Percentiles rank a stretch among this genome's conserved stretches.
Conservation (phyloP, 2,329 filamentous ascomycete genomes). For the Coccinonectria pachysandricola region DNA sequence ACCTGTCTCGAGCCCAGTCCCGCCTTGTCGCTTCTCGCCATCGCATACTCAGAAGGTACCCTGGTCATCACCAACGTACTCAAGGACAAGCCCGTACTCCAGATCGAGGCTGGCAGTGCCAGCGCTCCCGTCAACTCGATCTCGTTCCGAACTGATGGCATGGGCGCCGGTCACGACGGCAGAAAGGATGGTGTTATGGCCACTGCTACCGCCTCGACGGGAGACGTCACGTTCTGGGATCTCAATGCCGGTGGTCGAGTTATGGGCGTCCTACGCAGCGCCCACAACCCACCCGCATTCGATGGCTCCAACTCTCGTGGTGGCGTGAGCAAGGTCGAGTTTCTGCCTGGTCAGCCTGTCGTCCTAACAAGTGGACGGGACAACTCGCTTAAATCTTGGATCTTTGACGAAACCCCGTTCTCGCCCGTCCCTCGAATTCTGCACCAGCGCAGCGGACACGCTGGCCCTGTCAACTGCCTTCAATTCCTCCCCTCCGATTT, state of each 20-base stretch:
- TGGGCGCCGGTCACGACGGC: constrained; percentile 81
- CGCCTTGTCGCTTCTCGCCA: constrained; percentile 73
- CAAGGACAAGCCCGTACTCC: constrained; percentile 62
- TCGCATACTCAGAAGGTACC: constrained; percentile 73
- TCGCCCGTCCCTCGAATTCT: constrained; percentile 76
- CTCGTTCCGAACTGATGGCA: constrained; percentile 79
- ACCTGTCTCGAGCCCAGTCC: constrained; percentile 79
- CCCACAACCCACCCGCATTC: constrained; percentile 65
- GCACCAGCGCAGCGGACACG: constrained; percentile 80
- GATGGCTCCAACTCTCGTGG: constrained; percentile 50
- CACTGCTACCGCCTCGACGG: constrained; percentile 66
- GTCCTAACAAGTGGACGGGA: constrained; percentile 84
- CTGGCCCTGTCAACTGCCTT: constrained; percentile 71
- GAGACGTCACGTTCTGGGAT: constrained; percentile 95
- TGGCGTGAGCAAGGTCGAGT: constrained; percentile 80
- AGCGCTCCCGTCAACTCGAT: constrained; percentile 67
- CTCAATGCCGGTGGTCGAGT: constrained; percentile 80
- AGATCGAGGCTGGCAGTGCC: constrained; percentile 54
- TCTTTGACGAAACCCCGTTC: constrained; percentile 88
- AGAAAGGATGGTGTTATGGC: constrained; percentile 86
- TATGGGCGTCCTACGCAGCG: constrained; percentile 75
- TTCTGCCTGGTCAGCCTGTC: constrained; percentile 79
- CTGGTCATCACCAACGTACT: constrained; percentile 75
- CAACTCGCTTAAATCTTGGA: constrained; percentile 92
- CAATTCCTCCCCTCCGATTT: constrained; percentile 81